These are phyloP conservation scores for Tulasnella sp. DNA, from an alignment of 768 basidiomycete genomes.

Conservation along the genomic window DNA sequence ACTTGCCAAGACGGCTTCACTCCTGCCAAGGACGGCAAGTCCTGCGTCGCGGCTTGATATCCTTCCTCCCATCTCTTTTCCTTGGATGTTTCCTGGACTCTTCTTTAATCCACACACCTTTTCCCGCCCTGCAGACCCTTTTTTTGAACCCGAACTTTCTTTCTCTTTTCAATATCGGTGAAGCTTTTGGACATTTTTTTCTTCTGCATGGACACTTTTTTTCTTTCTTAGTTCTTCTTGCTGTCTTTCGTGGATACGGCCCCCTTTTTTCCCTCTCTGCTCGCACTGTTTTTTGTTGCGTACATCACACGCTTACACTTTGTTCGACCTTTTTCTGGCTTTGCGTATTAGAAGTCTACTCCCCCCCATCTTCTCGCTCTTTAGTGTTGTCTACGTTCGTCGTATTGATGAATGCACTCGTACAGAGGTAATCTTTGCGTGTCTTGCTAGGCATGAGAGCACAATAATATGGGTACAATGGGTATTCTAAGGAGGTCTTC, in stretches of 20 bases:
- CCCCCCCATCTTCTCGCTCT: not conserved
- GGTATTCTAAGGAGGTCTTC: not conserved
- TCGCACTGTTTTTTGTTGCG: not conserved
- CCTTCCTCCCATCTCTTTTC: not conserved
- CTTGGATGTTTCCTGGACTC: slow-evolving; percentile 5
- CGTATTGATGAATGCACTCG: not conserved
- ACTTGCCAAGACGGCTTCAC: slow-evolving; percentile 2
- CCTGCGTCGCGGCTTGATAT: not conserved
- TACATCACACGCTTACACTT: not conserved
- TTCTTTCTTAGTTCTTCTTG: not conserved
- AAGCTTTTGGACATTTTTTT: not conserved
- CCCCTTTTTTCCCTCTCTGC: not conserved
- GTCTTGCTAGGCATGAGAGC: too few species aligned
- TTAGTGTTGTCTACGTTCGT: not conserved
- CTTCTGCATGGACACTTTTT: slow-evolving; percentile 8
- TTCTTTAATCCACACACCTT: slow-evolving; percentile 6
- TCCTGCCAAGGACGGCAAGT: slow-evolving; percentile 7
- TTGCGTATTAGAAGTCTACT: not conserved
- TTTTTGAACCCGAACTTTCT: not conserved
- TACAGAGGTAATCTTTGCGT: not conserved
- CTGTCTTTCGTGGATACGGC: not conserved
- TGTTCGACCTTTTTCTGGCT: not conserved
- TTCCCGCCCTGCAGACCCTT: not conserved
- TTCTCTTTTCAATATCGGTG: not conserved
- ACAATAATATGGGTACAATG: not conserved